Evolutionary conservation across 2,329 filamentous ascomycete genomes (phyloP).

Genomic region (Trichoderma breve): DNA sequence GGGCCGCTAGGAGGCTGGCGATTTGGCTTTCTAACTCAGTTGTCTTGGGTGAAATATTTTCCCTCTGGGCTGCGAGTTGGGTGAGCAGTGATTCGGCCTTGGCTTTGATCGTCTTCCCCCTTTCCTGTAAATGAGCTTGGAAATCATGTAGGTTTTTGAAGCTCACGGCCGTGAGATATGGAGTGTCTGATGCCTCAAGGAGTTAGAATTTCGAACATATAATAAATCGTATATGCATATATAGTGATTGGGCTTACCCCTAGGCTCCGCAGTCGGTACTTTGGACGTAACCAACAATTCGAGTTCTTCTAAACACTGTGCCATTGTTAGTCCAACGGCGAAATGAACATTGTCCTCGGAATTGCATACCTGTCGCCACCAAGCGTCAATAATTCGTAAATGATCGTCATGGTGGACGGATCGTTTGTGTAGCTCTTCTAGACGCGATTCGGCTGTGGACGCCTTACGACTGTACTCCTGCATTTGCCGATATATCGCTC

Average conservation of each 20-base stretch:
- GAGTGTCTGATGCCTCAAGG: conserved; percentile 41
- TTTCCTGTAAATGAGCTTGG: conserved; percentile 73
- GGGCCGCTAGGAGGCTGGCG: conserved; percentile 69
- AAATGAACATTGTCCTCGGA: background rate
- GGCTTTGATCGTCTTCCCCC: conserved; percentile 72
- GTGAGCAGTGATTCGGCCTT: conserved; percentile 69
- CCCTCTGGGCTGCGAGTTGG: conserved; percentile 50
- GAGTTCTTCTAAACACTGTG: conserved; percentile 62
- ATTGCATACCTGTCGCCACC: conserved; percentile 81
- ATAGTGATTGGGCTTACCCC: conserved; percentile 5
- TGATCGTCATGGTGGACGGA: conserved; percentile 88
- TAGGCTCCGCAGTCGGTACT: conserved; percentile 30
- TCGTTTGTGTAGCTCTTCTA: conserved; percentile 76
- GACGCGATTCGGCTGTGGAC: conserved; percentile 72
- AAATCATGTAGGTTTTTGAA: conserved; percentile 71
- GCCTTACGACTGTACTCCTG: conserved; percentile 95
- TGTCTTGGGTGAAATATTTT: conserved; percentile 63
- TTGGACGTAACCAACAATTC: conserved; percentile 56
- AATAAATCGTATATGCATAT: background rate
- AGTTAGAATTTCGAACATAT: background rate
- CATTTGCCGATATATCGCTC: conserved; percentile 96
- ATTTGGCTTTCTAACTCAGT: conserved; percentile 72
- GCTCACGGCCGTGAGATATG: conserved; percentile 56
- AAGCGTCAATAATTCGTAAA: conserved; percentile 82
- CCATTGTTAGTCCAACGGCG: background rate